Evolutionary conservation across 495 filamentous ascomycete genomes (phyloP), one percentile per base, ranked within the genome.

Genomic region (Penicillium malachiteum): DNA sequence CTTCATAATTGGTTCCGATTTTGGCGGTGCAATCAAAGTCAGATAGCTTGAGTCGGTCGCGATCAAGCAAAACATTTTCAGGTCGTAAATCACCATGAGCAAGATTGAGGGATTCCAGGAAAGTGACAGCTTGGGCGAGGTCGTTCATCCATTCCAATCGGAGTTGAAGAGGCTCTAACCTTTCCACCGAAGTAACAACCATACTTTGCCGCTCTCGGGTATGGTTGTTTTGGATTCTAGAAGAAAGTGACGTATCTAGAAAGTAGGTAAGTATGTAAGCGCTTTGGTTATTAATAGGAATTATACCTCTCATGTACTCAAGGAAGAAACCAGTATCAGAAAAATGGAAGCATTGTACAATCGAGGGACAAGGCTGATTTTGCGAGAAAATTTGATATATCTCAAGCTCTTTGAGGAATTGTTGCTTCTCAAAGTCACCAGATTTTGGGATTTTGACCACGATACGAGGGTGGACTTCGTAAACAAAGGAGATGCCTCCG

Each of bases 61-160:
- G 56, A 56, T 68, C 65, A 57, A 70, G 44, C 12, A 66, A 44
- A 11, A 70, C 56, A 53, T 72, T 72, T 55, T 69, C 64, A 44
- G 70, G 70, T 35, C 64, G 60, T 56, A 69, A 52, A 48, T 72
- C 66, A 16, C 64, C 62, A 60, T 75, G 71, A 40, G 72, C 69
- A 39, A 75, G 65, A 32, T 63, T 59, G 32, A 74, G 71, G 2
- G 69, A 74, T 69, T 72, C 69, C 5, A 73, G 55, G 45, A 69
- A 74, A 52, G 71, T 66, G 45, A 69, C 65, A 21, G 59, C 71
- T 64, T 71, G 62, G 56, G 73, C 64, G 16, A 76, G 67, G 40
- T 71, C 64, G 17, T 74, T 73, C 66, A 76, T 74, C 71, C 71
- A 71, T 66, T 60, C 55, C 34, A 65, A 65, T 48, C 68, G 65